phyloP scores from a whole-genome alignment of 2,329 filamentous ascomycete genomes.

The Colletotrichum gigasporum region DNA sequence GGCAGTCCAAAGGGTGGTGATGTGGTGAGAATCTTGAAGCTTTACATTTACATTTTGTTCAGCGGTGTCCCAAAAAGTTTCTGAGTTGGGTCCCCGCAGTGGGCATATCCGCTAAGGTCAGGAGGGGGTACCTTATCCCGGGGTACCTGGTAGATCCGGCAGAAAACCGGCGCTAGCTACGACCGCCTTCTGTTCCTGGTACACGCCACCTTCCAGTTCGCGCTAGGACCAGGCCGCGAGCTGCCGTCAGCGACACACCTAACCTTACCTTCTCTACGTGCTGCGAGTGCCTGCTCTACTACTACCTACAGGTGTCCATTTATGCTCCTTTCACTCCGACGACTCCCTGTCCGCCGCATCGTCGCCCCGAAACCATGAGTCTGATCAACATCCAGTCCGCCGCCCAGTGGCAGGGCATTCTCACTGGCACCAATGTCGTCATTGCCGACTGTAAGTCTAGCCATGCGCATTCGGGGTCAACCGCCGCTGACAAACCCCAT shows the following conservation, averaged over 20 bases:
- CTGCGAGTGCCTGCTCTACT: not conserved
- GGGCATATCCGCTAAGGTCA: not conserved
- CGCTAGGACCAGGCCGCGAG: slow-evolving; percentile 23
- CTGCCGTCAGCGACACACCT: slow-evolving; percentile 1
- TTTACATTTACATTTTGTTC: not conserved
- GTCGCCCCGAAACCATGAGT: slow-evolving; percentile 48
- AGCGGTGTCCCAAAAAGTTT: slow-evolving; percentile 25
- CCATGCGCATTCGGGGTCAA: slow-evolving; percentile 20
- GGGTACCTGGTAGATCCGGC: slow-evolving; percentile 36
- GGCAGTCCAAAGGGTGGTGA: not conserved
- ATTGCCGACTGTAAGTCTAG: slow-evolving; percentile 83
- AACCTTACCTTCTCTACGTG: not conserved
- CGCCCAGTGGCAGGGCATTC: slow-evolving; percentile 76
- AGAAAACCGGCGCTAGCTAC: slow-evolving; percentile 31
- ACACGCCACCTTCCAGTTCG: slow-evolving; percentile 17
- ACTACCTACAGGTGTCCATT: not conserved
- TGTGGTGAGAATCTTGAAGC: not conserved
- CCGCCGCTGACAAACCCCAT: slow-evolving; percentile 37
- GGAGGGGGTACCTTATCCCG: slow-evolving; percentile 2
- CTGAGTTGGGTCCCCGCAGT: slow-evolving; percentile 13
- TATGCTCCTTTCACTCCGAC: not conserved
- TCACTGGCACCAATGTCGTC: slow-evolving; percentile 80
- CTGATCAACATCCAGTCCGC: slow-evolving; percentile 69
- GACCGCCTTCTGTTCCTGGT: slow-evolving; percentile 36
- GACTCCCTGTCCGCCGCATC: slow-evolving; percentile 3